These are phyloP conservation scores for Oryza meridionalis DNA, from an alignment of 176 grass and related monocot species.

Conservation along the genomic window DNA sequence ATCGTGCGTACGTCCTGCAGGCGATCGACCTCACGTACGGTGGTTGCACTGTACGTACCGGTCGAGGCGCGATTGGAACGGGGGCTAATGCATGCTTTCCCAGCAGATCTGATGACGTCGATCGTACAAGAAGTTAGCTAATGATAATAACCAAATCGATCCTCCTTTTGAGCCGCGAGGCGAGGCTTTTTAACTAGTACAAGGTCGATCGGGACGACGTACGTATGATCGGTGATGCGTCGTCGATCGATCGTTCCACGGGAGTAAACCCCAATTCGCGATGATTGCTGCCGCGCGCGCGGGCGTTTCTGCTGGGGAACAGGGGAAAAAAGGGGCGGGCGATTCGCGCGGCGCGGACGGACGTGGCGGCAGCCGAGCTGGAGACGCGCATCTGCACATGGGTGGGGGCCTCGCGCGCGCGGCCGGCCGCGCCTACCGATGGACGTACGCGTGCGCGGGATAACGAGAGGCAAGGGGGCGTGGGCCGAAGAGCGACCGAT, in stretches of 20 bases:
- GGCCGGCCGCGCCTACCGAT: not conserved
- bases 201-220: not conserved
- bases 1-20: not conserved
- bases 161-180: slow-evolving; percentile 5
- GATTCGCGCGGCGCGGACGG: not conserved
- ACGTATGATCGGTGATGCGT: not conserved
- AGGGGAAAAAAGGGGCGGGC: not conserved
- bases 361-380: not conserved
- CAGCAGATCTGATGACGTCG: slow-evolving; percentile 25
- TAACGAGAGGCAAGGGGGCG: not conserved
- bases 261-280: not conserved
- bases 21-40: not conserved
- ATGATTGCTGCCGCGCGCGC: not conserved
- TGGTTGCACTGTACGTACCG: slow-evolving; percentile 1
- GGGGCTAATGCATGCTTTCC: not conserved
- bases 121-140: not conserved
- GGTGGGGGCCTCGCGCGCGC: slow-evolving; percentile 20
- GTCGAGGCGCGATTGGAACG: not conserved
- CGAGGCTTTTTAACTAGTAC: slow-evolving; percentile 7
- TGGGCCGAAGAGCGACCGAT: not conserved
- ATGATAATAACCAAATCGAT: not conserved
- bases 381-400: slow-evolving; percentile 34
- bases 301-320: not conserved
- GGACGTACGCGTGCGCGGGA: not conserved
- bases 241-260: too few relatives aligned